phyloP scores from a whole-genome alignment of 768 basidiomycete genomes.

The Suillus luteus region DNA sequence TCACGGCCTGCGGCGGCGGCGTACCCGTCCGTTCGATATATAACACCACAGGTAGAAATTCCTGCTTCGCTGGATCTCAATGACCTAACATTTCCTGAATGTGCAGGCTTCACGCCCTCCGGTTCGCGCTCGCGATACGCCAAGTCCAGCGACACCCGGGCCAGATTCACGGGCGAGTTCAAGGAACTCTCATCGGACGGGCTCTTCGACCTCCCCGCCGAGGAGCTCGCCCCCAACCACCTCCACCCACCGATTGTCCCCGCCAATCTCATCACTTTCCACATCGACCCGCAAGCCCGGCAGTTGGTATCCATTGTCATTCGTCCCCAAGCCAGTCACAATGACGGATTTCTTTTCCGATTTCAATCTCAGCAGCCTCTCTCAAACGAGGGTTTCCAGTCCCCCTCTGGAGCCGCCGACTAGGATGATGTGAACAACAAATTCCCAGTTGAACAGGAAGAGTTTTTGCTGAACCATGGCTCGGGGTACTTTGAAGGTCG shows the following conservation, averaged over 20 bases:
- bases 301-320: too few species aligned
- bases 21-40: conserved; percentile 4
- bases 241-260: neutral
- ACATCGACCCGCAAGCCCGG: neutral
- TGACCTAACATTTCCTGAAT: conserved; percentile 5
- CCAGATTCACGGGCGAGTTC: neutral
- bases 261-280: neutral
- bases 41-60: neutral
- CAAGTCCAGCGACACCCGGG: neutral
- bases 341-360: too few species aligned
- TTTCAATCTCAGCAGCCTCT: neutral
- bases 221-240: neutral
- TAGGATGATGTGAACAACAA: neutral
- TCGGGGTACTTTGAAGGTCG: neutral
- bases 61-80: conserved; percentile 1
- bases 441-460: neutral
- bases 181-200: neutral
- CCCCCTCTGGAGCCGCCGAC: neutral
- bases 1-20: conserved; percentile 9
- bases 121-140: neutral
- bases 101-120: neutral
- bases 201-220: conserved; percentile 3
- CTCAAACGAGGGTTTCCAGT: neutral
- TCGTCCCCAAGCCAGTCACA: too few species aligned
- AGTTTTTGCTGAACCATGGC: neutral